Conservation (phyloP, 768 basidiomycete species). For the Dioszegia aurantiaca region DNA sequence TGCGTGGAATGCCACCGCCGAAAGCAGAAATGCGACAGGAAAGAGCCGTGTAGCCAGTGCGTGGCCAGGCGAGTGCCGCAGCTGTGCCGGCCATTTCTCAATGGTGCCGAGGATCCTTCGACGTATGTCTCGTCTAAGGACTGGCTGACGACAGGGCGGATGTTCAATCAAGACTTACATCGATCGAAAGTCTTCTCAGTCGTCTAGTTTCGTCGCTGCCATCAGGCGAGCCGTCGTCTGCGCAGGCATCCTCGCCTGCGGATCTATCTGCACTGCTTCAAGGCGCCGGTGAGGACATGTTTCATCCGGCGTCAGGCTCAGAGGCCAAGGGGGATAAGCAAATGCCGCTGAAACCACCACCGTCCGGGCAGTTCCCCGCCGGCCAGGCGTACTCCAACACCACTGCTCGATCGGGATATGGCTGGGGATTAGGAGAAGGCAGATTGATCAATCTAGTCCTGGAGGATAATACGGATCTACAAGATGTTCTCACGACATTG, state of each 20-base stretch:
- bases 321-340: not conserved
- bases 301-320: slow-evolving; percentile 34
- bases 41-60: slow-evolving; percentile 51
- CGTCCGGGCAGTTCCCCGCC: slow-evolving; percentile 40
- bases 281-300: slow-evolving; percentile 46
- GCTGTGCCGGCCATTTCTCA: slow-evolving; percentile 52
- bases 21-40: slow-evolving; percentile 50
- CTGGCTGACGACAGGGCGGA: slow-evolving; percentile 38
- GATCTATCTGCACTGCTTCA: slow-evolving; percentile 35
- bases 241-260: slow-evolving; percentile 20
- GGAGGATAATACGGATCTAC: slow-evolving; percentile 45
- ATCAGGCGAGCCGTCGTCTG: not conserved
- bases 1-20: slow-evolving; percentile 47
- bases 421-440: slow-evolving; percentile 46
- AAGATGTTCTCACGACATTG: slow-evolving; percentile 46
- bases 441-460: slow-evolving; percentile 30
- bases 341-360: slow-evolving; percentile 39
- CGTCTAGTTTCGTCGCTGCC: slow-evolving; percentile 39
- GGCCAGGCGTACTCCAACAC: slow-evolving; percentile 27
- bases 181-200: slow-evolving; percentile 49
- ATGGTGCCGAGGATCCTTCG: slow-evolving; percentile 50
- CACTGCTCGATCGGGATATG: slow-evolving; percentile 32
- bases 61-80: slow-evolving; percentile 52
- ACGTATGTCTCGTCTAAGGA: slow-evolving; percentile 31
- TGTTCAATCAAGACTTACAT: slow-evolving; percentile 47